Evolutionary conservation across 2,329 filamentous ascomycete species (phyloP).

Genomic region (Venturia asperata): DNA sequence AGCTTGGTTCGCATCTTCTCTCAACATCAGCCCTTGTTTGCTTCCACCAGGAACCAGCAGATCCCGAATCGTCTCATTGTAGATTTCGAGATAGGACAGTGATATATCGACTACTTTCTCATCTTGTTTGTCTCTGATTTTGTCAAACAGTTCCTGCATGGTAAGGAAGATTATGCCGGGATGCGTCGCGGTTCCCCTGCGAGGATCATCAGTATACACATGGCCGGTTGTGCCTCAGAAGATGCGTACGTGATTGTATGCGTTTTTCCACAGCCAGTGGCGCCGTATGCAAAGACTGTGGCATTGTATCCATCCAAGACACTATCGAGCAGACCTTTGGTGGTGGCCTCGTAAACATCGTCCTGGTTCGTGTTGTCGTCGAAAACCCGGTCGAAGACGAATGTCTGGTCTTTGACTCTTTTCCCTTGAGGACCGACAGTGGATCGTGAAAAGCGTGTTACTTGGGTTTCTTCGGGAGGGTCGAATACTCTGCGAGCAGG

Average conservation of each 20-base stretch:
- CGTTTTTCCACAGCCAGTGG: slow-evolving; percentile 96
- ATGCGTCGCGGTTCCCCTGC: slow-evolving; percentile 70
- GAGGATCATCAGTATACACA: background rate
- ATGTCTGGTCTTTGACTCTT: slow-evolving; percentile 94
- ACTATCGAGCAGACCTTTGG: slow-evolving; percentile 80
- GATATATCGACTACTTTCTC: slow-evolving; percentile 88
- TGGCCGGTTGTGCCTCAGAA: background rate
- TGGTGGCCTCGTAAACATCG: slow-evolving; percentile 93
- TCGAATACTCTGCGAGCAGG: slow-evolving; percentile 73
- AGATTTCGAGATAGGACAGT: slow-evolving; percentile 94
- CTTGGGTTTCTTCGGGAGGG: slow-evolving; percentile 87
- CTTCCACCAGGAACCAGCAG: slow-evolving; percentile 77
- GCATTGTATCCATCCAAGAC: slow-evolving; percentile 98
- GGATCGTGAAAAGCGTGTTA: slow-evolving; percentile 78
- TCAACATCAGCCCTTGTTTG: slow-evolving; percentile 79
- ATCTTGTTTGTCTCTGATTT: slow-evolving; percentile 75
- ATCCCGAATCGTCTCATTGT: slow-evolving; percentile 98
- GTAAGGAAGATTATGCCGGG: slow-evolving; percentile 98
- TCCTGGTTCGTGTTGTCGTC: slow-evolving; percentile 89
- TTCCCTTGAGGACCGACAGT: slow-evolving; percentile 74
- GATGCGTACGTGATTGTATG: slow-evolving; percentile 66
- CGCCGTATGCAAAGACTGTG: slow-evolving; percentile 96
- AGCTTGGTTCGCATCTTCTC: slow-evolving; percentile 88
- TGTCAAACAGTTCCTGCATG: slow-evolving; percentile 98
- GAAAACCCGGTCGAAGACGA: slow-evolving; percentile 93